Evolutionary conservation across 2,329 filamentous ascomycete species (phyloP).

Genomic region (Pleurostoma richardsiae): DNA sequence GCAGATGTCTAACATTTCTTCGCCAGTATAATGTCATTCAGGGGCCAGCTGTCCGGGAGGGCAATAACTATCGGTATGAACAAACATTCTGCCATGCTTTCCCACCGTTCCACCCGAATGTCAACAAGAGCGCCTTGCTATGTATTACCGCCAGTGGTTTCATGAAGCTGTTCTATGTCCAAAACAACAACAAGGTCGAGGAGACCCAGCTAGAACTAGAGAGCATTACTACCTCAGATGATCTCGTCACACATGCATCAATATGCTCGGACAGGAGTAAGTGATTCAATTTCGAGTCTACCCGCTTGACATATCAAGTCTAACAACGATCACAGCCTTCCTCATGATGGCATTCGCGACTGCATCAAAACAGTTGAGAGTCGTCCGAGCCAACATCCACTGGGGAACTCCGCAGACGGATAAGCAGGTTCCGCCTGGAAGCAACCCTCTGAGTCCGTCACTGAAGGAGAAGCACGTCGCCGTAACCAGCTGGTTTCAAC

Average conservation of each 20-base stretch:
- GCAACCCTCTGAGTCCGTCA: conserved; percentile 42
- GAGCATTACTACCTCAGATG: conserved; percentile 64
- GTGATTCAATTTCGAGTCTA: too few species aligned
- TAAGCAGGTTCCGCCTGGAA: conserved; percentile 42
- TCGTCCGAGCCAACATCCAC: conserved; percentile 68
- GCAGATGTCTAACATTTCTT: background rate
- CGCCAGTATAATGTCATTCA: conserved; percentile 41
- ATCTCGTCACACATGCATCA: conserved; percentile 75
- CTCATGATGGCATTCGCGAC: conserved; percentile 65
- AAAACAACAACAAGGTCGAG: conserved; percentile 66
- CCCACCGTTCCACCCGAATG: conserved; percentile 69
- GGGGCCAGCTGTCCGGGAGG: conserved; percentile 60
- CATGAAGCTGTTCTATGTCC: conserved; percentile 73
- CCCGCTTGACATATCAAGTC: too few species aligned
- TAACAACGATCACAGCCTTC: conserved; percentile 24
- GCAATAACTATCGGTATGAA: conserved; percentile 63
- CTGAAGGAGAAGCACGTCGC: conserved; percentile 53
- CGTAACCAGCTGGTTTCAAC: conserved; percentile 51
- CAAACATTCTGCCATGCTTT: conserved; percentile 59
- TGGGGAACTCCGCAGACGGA: conserved; percentile 64
- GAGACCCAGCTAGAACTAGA: conserved; percentile 72
- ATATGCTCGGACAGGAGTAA: conserved; percentile 70
- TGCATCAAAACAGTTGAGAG: conserved; percentile 63
- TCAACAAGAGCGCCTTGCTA: conserved; percentile 67
- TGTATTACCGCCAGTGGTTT: conserved; percentile 71